A percentile compares a stretch with the other conserved stretches of the same genome.
These are phyloP conservation scores for Hemileccinum impolitum DNA, from an alignment of 768 basidiomycete genomes.

Conservation along the genomic window DNA sequence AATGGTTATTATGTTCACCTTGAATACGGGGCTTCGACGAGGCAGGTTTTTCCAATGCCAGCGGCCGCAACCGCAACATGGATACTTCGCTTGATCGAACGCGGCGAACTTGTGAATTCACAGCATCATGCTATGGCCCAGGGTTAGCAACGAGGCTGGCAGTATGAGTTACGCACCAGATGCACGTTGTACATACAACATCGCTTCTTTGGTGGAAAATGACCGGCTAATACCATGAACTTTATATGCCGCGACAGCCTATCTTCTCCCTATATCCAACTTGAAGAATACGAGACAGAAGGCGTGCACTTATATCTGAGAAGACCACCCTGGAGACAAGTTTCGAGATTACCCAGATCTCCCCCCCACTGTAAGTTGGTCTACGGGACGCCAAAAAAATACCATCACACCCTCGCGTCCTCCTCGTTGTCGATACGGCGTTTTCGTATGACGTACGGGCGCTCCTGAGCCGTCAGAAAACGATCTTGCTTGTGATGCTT, in stretches of 20 bases:
- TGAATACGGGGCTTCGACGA: not conserved
- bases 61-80: not conserved
- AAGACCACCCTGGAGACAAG: not conserved
- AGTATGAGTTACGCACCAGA: not conserved
- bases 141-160: slow-evolving; percentile 14
- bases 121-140: not conserved
- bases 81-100: slow-evolving; percentile 8
- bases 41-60: slow-evolving; percentile 5
- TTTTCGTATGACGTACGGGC: slow-evolving; percentile 1
- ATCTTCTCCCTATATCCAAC: not conserved
- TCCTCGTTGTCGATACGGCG: slow-evolving; percentile 10
- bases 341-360: not conserved
- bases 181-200: slow-evolving; percentile 6
- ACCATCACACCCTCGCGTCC: not conserved
- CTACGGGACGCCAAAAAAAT: too few relatives aligned
- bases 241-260: too few relatives aligned
- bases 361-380: too few relatives aligned
- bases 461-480: not conserved
- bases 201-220: not conserved
- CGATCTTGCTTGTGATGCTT: not conserved
- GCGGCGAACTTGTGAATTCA: slow-evolving; percentile 17
- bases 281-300: not conserved
- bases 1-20: not conserved
- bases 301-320: not conserved
- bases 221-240: too few relatives aligned